Conservation (phyloP, 768 basidiomycete genomes). For the Suillus occidentalis region DNA sequence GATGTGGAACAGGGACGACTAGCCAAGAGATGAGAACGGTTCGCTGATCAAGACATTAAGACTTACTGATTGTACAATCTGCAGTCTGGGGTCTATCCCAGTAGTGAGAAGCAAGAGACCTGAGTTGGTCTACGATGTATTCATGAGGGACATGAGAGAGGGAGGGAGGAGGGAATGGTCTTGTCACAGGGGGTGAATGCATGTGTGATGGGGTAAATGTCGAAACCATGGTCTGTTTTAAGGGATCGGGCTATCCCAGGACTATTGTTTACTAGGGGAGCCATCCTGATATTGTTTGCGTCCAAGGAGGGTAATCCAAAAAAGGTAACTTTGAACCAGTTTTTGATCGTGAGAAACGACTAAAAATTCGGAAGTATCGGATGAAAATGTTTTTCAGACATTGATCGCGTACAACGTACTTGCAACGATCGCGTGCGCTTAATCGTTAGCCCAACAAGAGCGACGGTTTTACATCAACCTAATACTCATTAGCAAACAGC, state of each 20-base stretch:
- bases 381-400: not conserved
- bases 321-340: constrained; percentile 1
- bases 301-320: not conserved
- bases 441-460: not conserved
- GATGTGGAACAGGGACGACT: constrained; percentile 55
- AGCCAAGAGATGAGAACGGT: constrained; percentile 1
- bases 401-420: too few species aligned
- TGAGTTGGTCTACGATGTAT: constrained; percentile 72
- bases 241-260: constrained; percentile 19
- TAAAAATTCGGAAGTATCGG: not conserved
- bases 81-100: constrained; percentile 77
- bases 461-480: not conserved
- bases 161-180: constrained; percentile 64
- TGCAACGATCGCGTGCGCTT: not conserved
- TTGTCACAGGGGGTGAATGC: constrained; percentile 22
- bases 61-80: constrained; percentile 75
- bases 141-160: constrained; percentile 66
- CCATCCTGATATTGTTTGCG: constrained; percentile 11
- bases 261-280: constrained; percentile 31
- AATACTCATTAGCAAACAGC: not conserved
- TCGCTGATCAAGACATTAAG: not conserved
- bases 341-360: not conserved
- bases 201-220: constrained; percentile 4
- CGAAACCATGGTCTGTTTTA: constrained; percentile 30
- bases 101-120: constrained; percentile 61